Base-by-base conservation (phyloP, 2,329 filamentous ascomycete genomes). In the Pseudocercospora vitis region DNA sequence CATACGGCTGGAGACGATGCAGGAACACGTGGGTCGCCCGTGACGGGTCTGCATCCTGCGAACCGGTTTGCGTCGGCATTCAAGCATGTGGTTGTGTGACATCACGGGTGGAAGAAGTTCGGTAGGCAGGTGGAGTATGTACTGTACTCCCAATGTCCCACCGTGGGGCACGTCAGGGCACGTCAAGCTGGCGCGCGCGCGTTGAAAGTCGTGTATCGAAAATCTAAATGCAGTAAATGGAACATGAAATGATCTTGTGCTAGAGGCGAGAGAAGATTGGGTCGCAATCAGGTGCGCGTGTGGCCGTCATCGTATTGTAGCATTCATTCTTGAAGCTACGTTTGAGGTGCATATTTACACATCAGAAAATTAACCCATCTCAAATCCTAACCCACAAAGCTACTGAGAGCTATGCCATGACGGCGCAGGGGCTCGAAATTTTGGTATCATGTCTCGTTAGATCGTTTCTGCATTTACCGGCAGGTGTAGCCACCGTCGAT, bases 401-500 rank as follows among this genome's bases (percentile, higher is more conserved):
- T 29, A 29, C 33, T 18, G 16, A 37, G 4, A 18, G 14, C 33
- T 37, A 19, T 18, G 33, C 32, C n/a, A 9, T 9, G 19, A n/a
- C 7, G 35, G 14, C 14, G 23, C 23, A 19, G 37, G 37, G 12
- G 21, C 18, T 42, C 21, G 18, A 24, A 14, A 42, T 24, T 42
- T 42, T 42, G 12, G 33, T 37, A 18, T 52, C 53, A 45, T 56
- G 37, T 14, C 49, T 52, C 52, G 40, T 53, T 33, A 53, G 23
- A 12, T 21, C 19, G 12, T 24, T 19, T 31, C 26, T 37, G 45
- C 54, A 56, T 63, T 59, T 70, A 71, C 58, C 69, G 63, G 64
- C 53, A 61, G 61, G 59, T 63, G 68, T 78, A 78, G 24, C 76
- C 76, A 64, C 76, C 76, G 67, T 79, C 77, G 58, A 79, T 75